These are phyloP conservation scores for Hyaloscypha finlandica DNA, from an alignment of 495 filamentous ascomycete species.

Conservation along the genomic window DNA sequence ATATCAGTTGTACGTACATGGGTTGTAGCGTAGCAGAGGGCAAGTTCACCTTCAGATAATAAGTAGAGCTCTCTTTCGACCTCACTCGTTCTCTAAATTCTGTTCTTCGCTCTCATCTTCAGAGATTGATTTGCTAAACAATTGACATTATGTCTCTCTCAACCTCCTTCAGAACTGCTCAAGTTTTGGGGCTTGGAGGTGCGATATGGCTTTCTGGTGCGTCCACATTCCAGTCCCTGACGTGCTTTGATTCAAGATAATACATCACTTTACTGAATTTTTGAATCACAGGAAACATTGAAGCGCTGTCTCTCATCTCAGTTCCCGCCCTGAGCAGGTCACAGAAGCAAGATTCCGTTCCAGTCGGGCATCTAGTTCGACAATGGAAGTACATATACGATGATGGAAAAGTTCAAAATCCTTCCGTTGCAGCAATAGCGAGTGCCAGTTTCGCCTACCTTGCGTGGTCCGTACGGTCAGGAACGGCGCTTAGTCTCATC, in stretches of 20 bases:
- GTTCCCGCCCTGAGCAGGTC: constrained; percentile 10
- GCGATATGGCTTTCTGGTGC: constrained; percentile 13
- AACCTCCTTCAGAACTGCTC: constrained; percentile 5
- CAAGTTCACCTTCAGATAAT: too few species aligned
- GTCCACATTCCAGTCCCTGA: not conserved
- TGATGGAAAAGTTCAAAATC: constrained; percentile 4
- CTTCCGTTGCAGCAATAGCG: constrained; percentile 2
- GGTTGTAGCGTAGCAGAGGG: too few species aligned
- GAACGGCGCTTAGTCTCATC: too few species aligned
- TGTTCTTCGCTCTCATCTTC: not conserved
- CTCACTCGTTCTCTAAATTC: too few species aligned
- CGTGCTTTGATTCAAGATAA: not conserved
- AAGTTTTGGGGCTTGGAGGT: not conserved
- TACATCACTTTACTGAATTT: not conserved
- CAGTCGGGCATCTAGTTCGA: not conserved
- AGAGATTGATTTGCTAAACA: not conserved
- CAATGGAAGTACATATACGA: constrained; percentile 14
- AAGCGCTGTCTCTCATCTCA: constrained; percentile 5
- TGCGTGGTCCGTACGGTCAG: constrained; percentile 1
- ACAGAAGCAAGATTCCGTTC: not conserved
- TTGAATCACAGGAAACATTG: constrained; percentile 4
- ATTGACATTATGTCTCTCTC: not conserved
- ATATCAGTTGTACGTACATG: too few species aligned
- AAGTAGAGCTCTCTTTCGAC: too few species aligned
- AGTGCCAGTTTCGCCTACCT: constrained; percentile 1